Percentiles rank a stretch among this genome's conserved stretches.
Conservation (phyloP, 371 early-diverging fungal species). For the Neoconidiobolus thromboides region DNA sequence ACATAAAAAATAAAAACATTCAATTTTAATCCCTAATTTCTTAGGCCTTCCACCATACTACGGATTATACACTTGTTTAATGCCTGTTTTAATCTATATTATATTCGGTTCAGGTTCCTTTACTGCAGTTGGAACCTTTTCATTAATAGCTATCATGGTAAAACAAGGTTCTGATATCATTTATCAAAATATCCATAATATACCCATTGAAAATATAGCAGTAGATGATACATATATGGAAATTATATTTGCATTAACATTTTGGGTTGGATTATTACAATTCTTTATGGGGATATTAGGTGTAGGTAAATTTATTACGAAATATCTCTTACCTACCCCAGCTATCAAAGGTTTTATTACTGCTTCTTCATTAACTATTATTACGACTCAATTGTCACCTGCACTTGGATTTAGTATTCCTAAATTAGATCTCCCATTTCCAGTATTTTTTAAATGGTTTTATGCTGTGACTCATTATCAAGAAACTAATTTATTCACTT, state of each 20-base stretch:
- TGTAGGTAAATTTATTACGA: background rate
- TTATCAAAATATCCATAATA: background rate
- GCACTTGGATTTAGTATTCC: background rate
- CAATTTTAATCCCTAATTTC: background rate
- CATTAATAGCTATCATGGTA: background rate
- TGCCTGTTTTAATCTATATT: constrained; percentile 65
- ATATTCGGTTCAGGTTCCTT: constrained; percentile 53
- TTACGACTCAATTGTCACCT: background rate
- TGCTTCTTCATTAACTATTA: background rate
- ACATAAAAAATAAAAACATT: background rate
- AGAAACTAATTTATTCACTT: background rate
- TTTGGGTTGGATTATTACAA: background rate
- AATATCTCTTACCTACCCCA: background rate
- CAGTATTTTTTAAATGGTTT: background rate
- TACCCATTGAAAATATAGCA: no score
- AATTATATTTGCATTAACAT: background rate
- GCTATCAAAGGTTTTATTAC: background rate
- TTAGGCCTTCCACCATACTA: constrained; percentile 46
- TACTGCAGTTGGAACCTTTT: background rate
- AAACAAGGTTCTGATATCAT: background rate
- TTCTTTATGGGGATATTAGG: background rate
- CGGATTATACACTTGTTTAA: constrained; percentile 69
- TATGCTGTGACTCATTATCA: background rate
- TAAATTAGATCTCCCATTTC: background rate
- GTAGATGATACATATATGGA: background rate